Conservation (phyloP, 73 alveolate species). For the Paramecium biaurelia region DNA sequence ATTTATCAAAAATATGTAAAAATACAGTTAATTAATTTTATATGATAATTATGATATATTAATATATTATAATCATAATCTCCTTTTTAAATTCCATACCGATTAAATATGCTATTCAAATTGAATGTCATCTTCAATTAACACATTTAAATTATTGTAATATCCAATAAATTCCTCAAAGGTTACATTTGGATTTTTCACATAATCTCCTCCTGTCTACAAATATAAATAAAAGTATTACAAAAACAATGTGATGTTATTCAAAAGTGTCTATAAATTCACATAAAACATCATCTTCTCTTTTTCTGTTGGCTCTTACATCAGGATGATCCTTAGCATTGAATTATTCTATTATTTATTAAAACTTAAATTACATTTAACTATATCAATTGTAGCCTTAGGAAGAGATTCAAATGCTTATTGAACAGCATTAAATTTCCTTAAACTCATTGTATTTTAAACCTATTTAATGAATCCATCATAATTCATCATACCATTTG, state of each 20-base stretch:
- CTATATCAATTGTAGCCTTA: constrained; percentile 69
- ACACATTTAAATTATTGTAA: constrained; percentile 85
- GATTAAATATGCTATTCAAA: constrained; percentile 64
- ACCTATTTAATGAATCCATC: constrained; percentile 92
- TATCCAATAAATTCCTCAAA: constrained; percentile 91
- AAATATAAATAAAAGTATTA: constrained; percentile 64
- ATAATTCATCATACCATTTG: constrained; percentile 84
- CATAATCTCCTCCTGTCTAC: constrained; percentile 69
- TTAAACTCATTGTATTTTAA: constrained; percentile 85
- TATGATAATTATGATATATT: background rate
- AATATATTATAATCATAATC: background rate
- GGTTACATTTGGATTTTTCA: constrained; percentile 79
- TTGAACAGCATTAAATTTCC: constrained; percentile 56
- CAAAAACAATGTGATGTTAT: constrained; percentile 75
- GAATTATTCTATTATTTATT: constrained; percentile 66
- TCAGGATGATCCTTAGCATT: constrained; percentile 85
- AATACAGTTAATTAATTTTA: background rate
- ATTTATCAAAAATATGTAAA: background rate
- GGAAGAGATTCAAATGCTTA: constrained; percentile 77
- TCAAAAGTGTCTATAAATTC: constrained; percentile 88
- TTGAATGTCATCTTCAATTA: constrained; percentile 80
- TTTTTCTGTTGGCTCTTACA: constrained; percentile 74
- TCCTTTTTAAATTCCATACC: constrained; percentile 21
- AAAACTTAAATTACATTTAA: constrained; percentile 61
- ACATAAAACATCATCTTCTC: constrained; percentile 78